Base-by-base conservation (phyloP, 73 alveolate genomes). In the Blepharisma japonicum region DNA sequence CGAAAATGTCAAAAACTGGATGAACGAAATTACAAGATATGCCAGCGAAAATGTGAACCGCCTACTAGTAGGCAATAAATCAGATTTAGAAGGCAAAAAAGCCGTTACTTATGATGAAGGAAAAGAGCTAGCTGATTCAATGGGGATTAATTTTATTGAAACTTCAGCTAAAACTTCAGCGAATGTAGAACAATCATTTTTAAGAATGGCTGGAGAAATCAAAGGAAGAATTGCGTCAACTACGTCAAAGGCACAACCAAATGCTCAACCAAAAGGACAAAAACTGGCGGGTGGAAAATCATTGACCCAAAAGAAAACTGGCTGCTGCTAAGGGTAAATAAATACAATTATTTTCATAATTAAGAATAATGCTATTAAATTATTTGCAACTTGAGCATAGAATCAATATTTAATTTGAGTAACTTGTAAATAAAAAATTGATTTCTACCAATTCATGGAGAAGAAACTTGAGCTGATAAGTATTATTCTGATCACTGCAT, bases 151-250 rank as follows among this genome's bases (percentile, higher is more conserved):
- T 67, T 94, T 90, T 88, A 81, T 92, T 80, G 98, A 94, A 84
- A 89, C 97, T 6, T 82, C 94, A 27, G 97, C 98, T 9, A 93
- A 89, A 82, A 79, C 94, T 20, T 90, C 91, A 21, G 55, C 55
- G 61, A 91, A 91, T 71, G 91, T 93, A 45, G 81, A 80, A n/a
- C 97, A 94, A 56, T 46, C 87, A 7, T 85, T 85, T 71, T 9
- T 68, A 2, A 55, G 56, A 42, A 70, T 85, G 42, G 61, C 84
- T 21, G 55, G 67, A 56, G 68, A 77, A 50, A 85, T 85, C 48
- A 81, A 81, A 45, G 83, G 68, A n/a, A 70, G 46, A 45, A 47
- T 70, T n/a, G 80, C 46, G 46, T 11, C 80, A 14, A 61, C 42
- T 32, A 1, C 42, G 42, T 0, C 42, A 32, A 32, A 32, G 3